phyloP scores from a whole-genome alignment of 2,329 filamentous ascomycete genomes.

The Arthroderma sp. region DNA sequence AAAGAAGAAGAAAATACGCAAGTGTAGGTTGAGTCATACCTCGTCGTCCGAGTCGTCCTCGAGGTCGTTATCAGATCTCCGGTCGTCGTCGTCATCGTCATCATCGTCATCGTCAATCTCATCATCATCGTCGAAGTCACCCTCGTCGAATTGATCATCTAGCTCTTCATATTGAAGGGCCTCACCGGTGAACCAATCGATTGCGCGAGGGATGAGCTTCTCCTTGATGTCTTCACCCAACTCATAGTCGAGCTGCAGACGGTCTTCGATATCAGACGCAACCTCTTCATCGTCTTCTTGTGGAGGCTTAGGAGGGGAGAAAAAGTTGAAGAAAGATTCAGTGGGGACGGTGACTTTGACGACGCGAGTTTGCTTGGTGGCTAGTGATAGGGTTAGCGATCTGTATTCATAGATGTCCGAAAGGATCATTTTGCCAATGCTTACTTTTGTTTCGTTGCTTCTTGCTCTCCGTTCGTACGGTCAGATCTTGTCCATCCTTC shows the following conservation, averaged over 20 bases:
- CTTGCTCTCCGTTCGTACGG: conserved; percentile 92
- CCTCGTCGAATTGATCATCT: conserved; percentile 70
- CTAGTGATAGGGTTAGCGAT: conserved; percentile 35
- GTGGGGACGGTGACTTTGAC: conserved; percentile 99
- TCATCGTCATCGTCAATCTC: conserved; percentile 85
- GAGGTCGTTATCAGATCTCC: conserved; percentile 45
- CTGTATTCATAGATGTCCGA: neutral
- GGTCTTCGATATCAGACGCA: conserved; percentile 87
- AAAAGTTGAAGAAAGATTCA: conserved; percentile 99
- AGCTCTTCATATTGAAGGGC: conserved; percentile 93
- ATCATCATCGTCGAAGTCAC: conserved; percentile 77
- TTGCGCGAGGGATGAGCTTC: conserved; percentile 94
- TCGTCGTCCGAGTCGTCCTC: conserved; percentile 54
- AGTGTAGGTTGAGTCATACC: conserved; percentile 20
- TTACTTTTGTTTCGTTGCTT: conserved; percentile 99
- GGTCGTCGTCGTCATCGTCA: conserved; percentile 71
- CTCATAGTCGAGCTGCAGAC: conserved; percentile 95
- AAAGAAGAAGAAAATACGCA: neutral
- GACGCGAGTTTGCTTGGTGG: conserved; percentile 97
- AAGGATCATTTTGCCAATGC: conserved; percentile 17
- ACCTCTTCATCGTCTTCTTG: conserved; percentile 60
- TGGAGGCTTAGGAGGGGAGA: conserved; percentile 83
- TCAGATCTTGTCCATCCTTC: conserved; percentile 86
- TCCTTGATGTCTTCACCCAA: conserved; percentile 99
- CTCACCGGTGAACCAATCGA: conserved; percentile 99